phyloP scores from a whole-genome alignment of 2,329 filamentous ascomycete species.

The Beauveria bassiana region DNA sequence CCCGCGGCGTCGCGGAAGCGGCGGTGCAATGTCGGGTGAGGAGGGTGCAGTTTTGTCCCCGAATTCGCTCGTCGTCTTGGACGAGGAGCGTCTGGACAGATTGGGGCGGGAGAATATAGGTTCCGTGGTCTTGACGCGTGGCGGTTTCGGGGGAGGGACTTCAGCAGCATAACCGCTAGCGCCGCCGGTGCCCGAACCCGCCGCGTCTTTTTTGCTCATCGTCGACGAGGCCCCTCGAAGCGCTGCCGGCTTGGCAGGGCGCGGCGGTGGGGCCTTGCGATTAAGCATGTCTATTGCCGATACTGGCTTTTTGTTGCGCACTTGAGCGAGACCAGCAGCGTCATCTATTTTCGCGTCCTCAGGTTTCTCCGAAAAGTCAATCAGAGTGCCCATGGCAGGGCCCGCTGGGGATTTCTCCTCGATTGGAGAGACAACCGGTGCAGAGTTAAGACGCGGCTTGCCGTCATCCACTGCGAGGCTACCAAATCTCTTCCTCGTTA shows the following conservation, averaged over 20 bases:
- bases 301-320: conserved; percentile 18
- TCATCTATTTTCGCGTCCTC: conserved; percentile 29
- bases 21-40: conserved; percentile 28
- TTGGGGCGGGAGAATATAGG: not conserved
- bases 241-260: conserved; percentile 50
- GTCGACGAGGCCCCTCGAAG: conserved; percentile 38
- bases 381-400: conserved; percentile 48
- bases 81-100: conserved; percentile 4
- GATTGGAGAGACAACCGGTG: conserved; percentile 11
- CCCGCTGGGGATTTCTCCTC: conserved; percentile 23
- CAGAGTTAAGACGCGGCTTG: conserved; percentile 20
- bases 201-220: conserved; percentile 17
- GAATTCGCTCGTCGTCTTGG: conserved; percentile 13
- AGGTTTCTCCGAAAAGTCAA: conserved; percentile 52
- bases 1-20: conserved; percentile 39
- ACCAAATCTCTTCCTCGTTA: conserved; percentile 20
- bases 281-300: conserved; percentile 24
- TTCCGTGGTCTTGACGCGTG: conserved; percentile 11
- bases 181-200: not conserved
- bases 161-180: not conserved
- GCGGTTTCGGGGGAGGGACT: conserved; percentile 8
- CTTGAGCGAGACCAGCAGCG: conserved; percentile 24
- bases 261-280: conserved; percentile 37
- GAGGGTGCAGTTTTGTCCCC: conserved; percentile 8
- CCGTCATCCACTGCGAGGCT: conserved; percentile 21